Percentiles rank a stretch among this genome's conserved stretches.
Conservation (phyloP, 495 filamentous ascomycete species). For the Xylaria palmicola region DNA sequence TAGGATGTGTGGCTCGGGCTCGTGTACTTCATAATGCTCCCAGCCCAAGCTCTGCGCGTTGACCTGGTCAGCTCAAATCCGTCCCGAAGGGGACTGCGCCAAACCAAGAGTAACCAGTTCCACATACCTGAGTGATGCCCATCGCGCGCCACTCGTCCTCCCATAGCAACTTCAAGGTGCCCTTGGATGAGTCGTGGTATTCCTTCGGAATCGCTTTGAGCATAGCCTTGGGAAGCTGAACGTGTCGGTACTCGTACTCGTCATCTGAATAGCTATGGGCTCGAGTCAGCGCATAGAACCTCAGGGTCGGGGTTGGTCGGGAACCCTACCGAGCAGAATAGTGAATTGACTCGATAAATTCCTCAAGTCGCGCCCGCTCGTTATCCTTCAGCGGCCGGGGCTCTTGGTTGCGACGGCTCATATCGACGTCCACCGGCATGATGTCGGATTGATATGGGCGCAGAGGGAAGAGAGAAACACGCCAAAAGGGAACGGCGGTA, state of each 20-base stretch:
- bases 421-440: constrained; percentile 68
- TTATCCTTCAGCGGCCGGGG: constrained; percentile 76
- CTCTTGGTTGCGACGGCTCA: constrained; percentile 75
- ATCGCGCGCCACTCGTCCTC: constrained; percentile 97
- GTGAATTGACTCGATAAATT: constrained; percentile 89
- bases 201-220: constrained; percentile 94
- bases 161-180: constrained; percentile 93
- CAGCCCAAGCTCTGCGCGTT: constrained; percentile 80
- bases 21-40: constrained; percentile 99
- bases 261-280: constrained; percentile 74
- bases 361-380: constrained; percentile 80
- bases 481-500: not conserved
- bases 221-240: constrained; percentile 96
- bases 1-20: constrained; percentile 96
- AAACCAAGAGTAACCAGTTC: not conserved
- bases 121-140: constrained; percentile 86
- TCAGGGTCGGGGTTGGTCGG: not conserved
- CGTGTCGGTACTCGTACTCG: constrained; percentile 91
- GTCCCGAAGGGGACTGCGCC: not conserved
- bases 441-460: not conserved
- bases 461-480: not conserved
- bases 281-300: constrained; percentile 15
- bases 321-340: constrained; percentile 82
- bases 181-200: constrained; percentile 87
- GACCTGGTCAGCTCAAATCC: constrained; percentile 22